phyloP scores from a whole-genome alignment of 2,329 filamentous ascomycete genomes.

The Fusarium tricinctum region DNA sequence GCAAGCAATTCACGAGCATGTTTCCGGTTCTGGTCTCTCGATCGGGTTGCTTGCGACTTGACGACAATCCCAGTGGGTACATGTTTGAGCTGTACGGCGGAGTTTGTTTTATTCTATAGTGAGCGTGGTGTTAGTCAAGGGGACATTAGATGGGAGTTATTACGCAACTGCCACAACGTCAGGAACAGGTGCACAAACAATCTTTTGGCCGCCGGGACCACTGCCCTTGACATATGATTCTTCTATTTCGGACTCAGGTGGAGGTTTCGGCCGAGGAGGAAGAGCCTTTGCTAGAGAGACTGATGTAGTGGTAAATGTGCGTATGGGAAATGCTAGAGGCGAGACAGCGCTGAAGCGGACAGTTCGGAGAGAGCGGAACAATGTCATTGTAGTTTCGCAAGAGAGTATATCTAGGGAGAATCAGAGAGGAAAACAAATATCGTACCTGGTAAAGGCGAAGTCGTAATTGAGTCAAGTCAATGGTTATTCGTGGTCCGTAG shows the following conservation, averaged over 20 bases:
- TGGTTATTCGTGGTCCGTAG: background rate
- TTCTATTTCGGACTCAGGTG: conserved; percentile 83
- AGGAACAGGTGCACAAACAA: conserved; percentile 64
- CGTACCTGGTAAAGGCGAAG: conserved; percentile 2
- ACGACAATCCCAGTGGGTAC: conserved; percentile 91
- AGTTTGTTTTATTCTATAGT: conserved; percentile 90
- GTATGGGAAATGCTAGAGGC: conserved; percentile 20
- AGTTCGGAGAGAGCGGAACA: conserved; percentile 23
- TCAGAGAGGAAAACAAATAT: background rate
- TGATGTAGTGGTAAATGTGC: conserved; percentile 53
- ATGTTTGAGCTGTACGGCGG: conserved; percentile 93
- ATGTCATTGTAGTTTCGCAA: conserved; percentile 21
- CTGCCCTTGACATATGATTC: conserved; percentile 91
- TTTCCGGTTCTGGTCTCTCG: conserved; percentile 87
- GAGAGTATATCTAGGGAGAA: background rate
- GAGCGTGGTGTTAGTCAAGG: conserved; percentile 12
- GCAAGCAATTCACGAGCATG: conserved; percentile 84
- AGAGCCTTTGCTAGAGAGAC: conserved; percentile 65
- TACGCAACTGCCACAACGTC: background rate
- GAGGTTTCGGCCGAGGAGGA: conserved; percentile 79
- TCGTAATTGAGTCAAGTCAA: conserved; percentile 20
- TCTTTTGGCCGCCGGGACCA: conserved; percentile 96
- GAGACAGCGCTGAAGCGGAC: conserved; percentile 8
- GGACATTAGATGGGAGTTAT: no score
- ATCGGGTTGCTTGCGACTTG: conserved; percentile 93